Conservation (phyloP, 768 basidiomycete genomes). For the Pisolithus tinctorius region DNA sequence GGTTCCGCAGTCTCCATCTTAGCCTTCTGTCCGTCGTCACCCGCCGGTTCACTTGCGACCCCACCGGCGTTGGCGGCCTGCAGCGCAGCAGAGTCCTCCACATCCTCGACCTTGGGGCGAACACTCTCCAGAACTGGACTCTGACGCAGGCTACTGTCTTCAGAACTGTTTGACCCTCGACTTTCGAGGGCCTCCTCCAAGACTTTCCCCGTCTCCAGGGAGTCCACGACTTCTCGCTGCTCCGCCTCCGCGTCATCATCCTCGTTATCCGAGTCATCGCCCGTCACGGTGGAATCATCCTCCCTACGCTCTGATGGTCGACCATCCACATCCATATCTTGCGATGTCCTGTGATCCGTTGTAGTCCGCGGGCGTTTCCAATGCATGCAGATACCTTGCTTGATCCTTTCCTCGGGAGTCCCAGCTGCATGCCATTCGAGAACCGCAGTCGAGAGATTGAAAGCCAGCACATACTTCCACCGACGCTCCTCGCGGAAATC, state of each 20-base stretch:
- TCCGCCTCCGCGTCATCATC: constrained; percentile 56
- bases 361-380: constrained; percentile 48
- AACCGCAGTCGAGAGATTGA: constrained; percentile 73
- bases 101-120: constrained; percentile 47
- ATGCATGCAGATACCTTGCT: constrained; percentile 59
- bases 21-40: constrained; percentile 16
- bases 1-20: constrained; percentile 21
- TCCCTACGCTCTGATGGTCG: constrained; percentile 6
- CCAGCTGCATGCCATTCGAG: constrained; percentile 82
- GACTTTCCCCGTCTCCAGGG: constrained; percentile 44
- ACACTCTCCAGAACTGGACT: constrained; percentile 23
- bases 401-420: constrained; percentile 55
- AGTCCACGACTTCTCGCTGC: constrained; percentile 48
- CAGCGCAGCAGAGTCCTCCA: constrained; percentile 48
- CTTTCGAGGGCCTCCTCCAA: constrained; percentile 55
- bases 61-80: constrained; percentile 10
- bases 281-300: constrained; percentile 6
- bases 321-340: constrained; percentile 27
- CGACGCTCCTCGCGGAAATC: constrained; percentile 92
- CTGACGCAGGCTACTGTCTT: constrained; percentile 31
- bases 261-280: constrained; percentile 45
- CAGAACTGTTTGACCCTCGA: constrained; percentile 25
- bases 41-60: constrained; percentile 30
- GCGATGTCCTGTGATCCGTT: constrained; percentile 28
- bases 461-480: constrained; percentile 87